These are phyloP conservation scores for Dactylellina sp. DNA, from an alignment of 2,329 filamentous ascomycete species.

Conservation along the genomic window DNA sequence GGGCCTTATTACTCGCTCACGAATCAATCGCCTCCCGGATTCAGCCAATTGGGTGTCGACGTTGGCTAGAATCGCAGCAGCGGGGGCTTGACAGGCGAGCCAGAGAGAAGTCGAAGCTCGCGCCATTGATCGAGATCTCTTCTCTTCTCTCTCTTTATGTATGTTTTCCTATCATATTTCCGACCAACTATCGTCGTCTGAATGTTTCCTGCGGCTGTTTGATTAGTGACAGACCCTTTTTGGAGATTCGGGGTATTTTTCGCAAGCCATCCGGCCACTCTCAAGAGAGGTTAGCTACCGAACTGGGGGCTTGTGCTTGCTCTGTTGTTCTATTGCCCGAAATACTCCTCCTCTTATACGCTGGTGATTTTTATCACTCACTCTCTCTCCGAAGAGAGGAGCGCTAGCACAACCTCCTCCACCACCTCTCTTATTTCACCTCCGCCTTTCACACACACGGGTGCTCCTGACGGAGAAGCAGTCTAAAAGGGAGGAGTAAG, in stretches of 20 bases:
- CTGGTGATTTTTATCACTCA: conserved; percentile 54
- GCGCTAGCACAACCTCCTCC: conserved; percentile 38
- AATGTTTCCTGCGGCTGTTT: background rate
- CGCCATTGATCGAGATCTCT: background rate
- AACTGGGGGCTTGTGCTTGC: conserved; percentile 33
- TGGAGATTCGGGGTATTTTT: conserved; percentile 37
- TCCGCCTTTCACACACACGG: conserved; percentile 55
- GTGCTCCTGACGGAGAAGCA: conserved; percentile 50
- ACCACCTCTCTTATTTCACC: conserved; percentile 43
- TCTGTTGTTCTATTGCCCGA: conserved; percentile 50
- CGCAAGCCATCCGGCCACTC: conserved; percentile 42
- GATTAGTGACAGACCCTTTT: conserved; percentile 10
- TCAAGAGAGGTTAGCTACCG: conserved; percentile 24
- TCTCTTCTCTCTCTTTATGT: background rate
- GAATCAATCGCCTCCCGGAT: conserved; percentile 37
- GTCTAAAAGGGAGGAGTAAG: conserved; percentile 52
- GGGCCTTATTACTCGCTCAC: conserved; percentile 8
- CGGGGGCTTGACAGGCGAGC: conserved; percentile 46
- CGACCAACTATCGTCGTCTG: no score
- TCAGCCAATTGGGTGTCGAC: conserved; percentile 42
- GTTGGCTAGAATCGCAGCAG: conserved; percentile 32
- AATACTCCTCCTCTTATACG: conserved; percentile 13
- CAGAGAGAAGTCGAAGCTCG: conserved; percentile 33
- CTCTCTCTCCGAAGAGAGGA: conserved; percentile 20
- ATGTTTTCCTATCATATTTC: conserved; percentile 8